Conservation (phyloP, 2,329 filamentous ascomycete genomes). For the Pseudocercospora vitis region DNA sequence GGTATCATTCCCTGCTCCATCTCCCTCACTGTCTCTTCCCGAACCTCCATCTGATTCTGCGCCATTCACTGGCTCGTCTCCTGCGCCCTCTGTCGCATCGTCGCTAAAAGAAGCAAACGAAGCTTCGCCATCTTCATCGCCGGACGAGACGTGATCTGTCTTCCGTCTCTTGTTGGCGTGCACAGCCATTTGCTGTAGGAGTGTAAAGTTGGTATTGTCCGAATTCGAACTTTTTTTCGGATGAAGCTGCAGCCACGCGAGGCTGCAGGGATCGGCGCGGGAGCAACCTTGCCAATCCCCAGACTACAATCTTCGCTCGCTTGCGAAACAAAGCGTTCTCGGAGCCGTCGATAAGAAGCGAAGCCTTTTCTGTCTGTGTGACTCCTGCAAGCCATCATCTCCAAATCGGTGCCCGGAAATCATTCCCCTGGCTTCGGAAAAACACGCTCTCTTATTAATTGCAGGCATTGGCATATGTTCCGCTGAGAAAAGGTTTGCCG, state of each 20-base stretch:
- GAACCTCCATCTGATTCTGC: conserved; percentile 15
- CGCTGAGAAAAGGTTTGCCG: background rate
- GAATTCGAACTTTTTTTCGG: background rate
- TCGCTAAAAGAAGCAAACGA: conserved; percentile 39
- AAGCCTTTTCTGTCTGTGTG: too few relatives aligned
- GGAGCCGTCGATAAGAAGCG: background rate
- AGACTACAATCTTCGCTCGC: background rate
- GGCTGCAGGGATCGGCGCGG: conserved; percentile 7
- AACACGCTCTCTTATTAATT: too few relatives aligned
- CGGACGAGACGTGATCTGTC: conserved; percentile 35
- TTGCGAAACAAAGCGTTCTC: conserved; percentile 3
- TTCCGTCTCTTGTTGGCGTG: conserved; percentile 38
- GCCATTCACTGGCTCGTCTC: conserved; percentile 14
- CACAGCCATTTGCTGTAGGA: conserved; percentile 32
- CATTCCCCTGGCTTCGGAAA: too few relatives aligned
- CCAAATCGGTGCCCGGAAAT: background rate
- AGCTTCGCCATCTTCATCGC: conserved; percentile 30
- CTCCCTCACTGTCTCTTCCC: conserved; percentile 19
- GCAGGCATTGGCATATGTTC: too few relatives aligned
- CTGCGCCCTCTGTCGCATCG: conserved; percentile 20
- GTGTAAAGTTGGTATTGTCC: background rate
- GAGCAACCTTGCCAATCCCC: background rate
- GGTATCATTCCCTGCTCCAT: conserved; percentile 17
- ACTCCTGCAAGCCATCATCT: background rate
- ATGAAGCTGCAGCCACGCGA: conserved; percentile 5